Conservation (phyloP, 2,329 filamentous ascomycete species). For the Cladobotryum protrusum region DNA sequence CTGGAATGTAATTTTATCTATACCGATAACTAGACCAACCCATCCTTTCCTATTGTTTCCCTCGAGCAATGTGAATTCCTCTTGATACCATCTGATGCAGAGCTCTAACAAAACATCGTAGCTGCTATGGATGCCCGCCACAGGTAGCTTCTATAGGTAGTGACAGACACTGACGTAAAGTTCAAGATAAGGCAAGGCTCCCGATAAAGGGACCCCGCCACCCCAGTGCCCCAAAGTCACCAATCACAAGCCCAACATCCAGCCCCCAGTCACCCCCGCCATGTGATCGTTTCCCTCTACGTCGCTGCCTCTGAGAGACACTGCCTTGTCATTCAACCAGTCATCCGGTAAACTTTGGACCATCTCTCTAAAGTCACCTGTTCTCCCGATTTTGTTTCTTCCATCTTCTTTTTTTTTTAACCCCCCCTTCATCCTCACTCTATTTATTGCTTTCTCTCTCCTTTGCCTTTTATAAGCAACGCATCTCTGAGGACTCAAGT, state of each 20-base stretch:
- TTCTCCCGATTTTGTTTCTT: background rate
- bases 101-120: too few relatives aligned
- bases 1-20: background rate
- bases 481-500: background rate
- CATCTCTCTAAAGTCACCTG: background rate
- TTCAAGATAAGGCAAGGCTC: constrained; percentile 7
- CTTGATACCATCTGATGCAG: too few relatives aligned
- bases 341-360: constrained; percentile 8
- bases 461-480: background rate
- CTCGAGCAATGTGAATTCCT: too few relatives aligned
- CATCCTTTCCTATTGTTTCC: too few relatives aligned
- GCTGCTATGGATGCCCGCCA: too few relatives aligned
- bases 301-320: constrained; percentile 4
- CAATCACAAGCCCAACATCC: constrained; percentile 7
- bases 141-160: too few relatives aligned
- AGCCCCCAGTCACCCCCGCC: constrained; percentile 16
- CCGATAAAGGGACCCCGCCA: constrained; percentile 12
- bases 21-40: too few relatives aligned
- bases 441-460: background rate
- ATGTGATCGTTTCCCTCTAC: constrained; percentile 25
- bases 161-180: constrained; percentile 4
- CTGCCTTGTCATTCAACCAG: constrained; percentile 11
- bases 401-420: background rate
- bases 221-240: constrained; percentile 1
- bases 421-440: too few relatives aligned